Evolutionary conservation across 2,329 filamentous ascomycete genomes (phyloP).

Genomic region (Neopestalotiopsis rosae): DNA sequence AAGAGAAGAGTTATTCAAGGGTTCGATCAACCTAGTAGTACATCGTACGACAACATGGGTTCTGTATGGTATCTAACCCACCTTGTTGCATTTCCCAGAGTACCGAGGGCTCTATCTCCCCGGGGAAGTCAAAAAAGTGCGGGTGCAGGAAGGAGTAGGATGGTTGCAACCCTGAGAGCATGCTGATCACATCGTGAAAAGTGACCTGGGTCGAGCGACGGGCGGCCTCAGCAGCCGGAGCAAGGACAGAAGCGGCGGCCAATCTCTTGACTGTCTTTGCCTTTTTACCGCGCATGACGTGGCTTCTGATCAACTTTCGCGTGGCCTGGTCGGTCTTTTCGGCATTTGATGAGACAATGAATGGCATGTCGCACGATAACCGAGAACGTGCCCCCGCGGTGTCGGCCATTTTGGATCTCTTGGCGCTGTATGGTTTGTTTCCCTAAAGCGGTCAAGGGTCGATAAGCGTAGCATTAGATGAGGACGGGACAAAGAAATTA

Average conservation of each 20-base stretch:
- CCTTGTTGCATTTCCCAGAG: background rate
- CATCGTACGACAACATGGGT: background rate
- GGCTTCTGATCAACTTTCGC: slow-evolving; percentile 43
- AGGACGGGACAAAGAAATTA: too few relatives aligned
- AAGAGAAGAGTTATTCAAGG: too few relatives aligned
- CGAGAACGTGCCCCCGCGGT: background rate
- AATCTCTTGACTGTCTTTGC: background rate
- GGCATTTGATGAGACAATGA: slow-evolving; percentile 35
- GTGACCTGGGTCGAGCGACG: too few relatives aligned
- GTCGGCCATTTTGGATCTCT: background rate
- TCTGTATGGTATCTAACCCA: background rate
- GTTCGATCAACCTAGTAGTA: too few relatives aligned
- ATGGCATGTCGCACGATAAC: slow-evolving; percentile 28
- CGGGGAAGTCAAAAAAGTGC: background rate
- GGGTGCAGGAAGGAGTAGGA: too few relatives aligned
- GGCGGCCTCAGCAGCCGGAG: too few relatives aligned
- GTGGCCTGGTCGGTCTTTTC: slow-evolving; percentile 35
- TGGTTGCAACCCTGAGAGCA: too few relatives aligned
- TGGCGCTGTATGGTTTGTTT: background rate
- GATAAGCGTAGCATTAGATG: too few relatives aligned
- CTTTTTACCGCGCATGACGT: slow-evolving; percentile 51
- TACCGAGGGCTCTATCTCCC: too few relatives aligned
- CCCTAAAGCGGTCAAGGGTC: background rate
- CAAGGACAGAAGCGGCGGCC: too few relatives aligned
- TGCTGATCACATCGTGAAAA: too few relatives aligned